Base-by-base conservation (phyloP, 352 stramenopile species). In the Globisporangium carolinianum region DNA sequence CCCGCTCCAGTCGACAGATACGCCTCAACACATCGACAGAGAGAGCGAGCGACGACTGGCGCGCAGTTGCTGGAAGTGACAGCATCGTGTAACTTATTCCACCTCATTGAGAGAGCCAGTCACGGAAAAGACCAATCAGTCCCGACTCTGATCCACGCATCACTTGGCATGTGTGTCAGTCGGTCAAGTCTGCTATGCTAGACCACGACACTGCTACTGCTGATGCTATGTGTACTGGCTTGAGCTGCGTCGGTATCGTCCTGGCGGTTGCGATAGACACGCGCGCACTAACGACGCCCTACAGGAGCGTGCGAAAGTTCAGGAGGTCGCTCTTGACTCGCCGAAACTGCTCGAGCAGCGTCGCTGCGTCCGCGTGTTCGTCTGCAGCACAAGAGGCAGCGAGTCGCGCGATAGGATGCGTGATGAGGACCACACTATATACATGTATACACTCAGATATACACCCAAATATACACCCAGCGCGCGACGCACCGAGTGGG, bases 311-410 rank as follows among this genome's bases (percentile, higher is more conserved):
- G 51, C 83, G 74, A 60, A 89, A 88, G 57, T 72, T 83, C 54
- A 92, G 66, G 62, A 92, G 58, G 53, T 92, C 79, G 58, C 57
- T 75, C 62, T 88, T 89, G 60, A 85, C 70, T 53, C 80, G 78
- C 52, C 83, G 80, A 66, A 85, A 90, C 62, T 89, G 75, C 2
- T 89, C 82, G 42, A 90, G 66, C 42, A 92, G 63, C 32, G 69
- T 75, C 47, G 71, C 65, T 12, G 79, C 69, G 51, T 89, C 75
- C n/a, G 69, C 57, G 49, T 69, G 73, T 37, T 83, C 80, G 61
- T 93, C 83, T 92, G 42, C 17, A 53, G 18, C 42, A 66, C 48
- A 53, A 61, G 45, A 57, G 46, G 18, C 47, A 36, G 9, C 8
- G 47, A 47, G 10, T 32, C 24, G 24, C 24, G 3, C 24, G 24